phyloP scores from a whole-genome alignment of 176 grass and related monocot genomes.

The Themeda triandra region DNA sequence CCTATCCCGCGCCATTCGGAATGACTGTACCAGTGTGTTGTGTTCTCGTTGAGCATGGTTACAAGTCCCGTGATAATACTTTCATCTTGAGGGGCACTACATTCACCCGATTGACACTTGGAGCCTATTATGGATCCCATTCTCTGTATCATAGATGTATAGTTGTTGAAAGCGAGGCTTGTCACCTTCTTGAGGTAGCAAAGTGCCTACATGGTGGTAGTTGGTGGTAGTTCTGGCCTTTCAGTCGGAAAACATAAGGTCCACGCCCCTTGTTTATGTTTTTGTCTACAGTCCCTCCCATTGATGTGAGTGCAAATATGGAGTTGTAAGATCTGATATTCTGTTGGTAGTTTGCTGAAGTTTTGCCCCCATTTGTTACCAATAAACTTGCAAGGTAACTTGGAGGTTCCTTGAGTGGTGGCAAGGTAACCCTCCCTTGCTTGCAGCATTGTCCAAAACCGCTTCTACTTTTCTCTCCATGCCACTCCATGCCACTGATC shows the following conservation, averaged over 20 bases:
- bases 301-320: constrained; percentile 42
- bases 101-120: neutral
- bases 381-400: constrained; percentile 19
- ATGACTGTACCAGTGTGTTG: constrained; percentile 31
- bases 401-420: constrained; percentile 12
- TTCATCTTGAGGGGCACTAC: neutral
- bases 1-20: constrained; percentile 37
- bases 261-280: constrained; percentile 15
- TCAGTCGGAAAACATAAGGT: constrained; percentile 29
- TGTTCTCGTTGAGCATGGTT: constrained; percentile 27
- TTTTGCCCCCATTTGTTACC: neutral
- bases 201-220: constrained; percentile 19
- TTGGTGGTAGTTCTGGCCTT: constrained; percentile 30
- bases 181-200: neutral
- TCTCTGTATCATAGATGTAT: constrained; percentile 12
- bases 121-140: constrained; percentile 36
- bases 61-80: neutral
- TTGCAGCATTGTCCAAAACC: constrained; percentile 1
- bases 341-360: neutral
- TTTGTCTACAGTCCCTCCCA: constrained; percentile 17
- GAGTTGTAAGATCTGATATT: constrained; percentile 39
- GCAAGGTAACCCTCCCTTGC: constrained; percentile 5
- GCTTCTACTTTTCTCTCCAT: neutral
- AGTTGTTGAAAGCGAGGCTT: neutral
- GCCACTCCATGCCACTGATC: constrained; percentile 17